Evolutionary conservation across 1,284 basidiomycete genomes (phyloP).

Genomic region (Fistulina hepatica): DNA sequence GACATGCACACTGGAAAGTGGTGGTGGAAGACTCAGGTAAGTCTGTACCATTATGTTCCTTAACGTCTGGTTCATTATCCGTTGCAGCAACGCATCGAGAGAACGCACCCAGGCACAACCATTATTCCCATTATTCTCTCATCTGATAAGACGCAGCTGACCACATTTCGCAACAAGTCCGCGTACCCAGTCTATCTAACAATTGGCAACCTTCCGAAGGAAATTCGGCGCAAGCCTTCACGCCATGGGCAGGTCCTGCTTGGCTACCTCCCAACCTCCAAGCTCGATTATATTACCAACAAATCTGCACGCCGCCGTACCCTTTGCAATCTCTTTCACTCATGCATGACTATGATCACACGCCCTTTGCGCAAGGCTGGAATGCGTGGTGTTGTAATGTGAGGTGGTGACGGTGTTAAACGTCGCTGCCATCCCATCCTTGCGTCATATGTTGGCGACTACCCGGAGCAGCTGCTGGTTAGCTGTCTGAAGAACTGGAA

Average conservation of each 20-base stretch:
- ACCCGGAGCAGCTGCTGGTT: slow-evolving; percentile 22
- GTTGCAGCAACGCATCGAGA: neutral
- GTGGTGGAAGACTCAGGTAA: slow-evolving; percentile 30
- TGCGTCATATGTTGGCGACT: slow-evolving; percentile 20
- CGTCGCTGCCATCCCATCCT: slow-evolving; percentile 18
- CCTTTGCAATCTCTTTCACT: slow-evolving; percentile 30
- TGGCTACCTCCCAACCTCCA: slow-evolving; percentile 27
- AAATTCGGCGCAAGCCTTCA: slow-evolving; percentile 25
- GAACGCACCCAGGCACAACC: slow-evolving; percentile 18
- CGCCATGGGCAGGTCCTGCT: slow-evolving; percentile 26
- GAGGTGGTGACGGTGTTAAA: slow-evolving; percentile 12
- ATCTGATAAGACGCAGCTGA: slow-evolving; percentile 23
- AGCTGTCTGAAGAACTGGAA: slow-evolving; percentile 6
- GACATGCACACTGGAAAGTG: slow-evolving; percentile 28
- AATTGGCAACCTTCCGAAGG: slow-evolving; percentile 29
- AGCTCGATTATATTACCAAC: slow-evolving; percentile 23
- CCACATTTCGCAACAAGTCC: slow-evolving; percentile 22
- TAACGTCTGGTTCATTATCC: neutral
- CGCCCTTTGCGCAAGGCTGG: slow-evolving; percentile 17
- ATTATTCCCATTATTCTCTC: slow-evolving; percentile 26
- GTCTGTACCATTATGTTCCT: slow-evolving; percentile 1
- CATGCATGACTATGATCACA: slow-evolving; percentile 21
- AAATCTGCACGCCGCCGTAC: slow-evolving; percentile 20
- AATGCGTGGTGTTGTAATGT: slow-evolving; percentile 17
- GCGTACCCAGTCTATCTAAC: slow-evolving; percentile 30